Evolutionary conservation across 2,329 filamentous ascomycete species (phyloP), one percentile per base, ranked within the genome.

Genomic region (Nothophoma quercina): DNA sequence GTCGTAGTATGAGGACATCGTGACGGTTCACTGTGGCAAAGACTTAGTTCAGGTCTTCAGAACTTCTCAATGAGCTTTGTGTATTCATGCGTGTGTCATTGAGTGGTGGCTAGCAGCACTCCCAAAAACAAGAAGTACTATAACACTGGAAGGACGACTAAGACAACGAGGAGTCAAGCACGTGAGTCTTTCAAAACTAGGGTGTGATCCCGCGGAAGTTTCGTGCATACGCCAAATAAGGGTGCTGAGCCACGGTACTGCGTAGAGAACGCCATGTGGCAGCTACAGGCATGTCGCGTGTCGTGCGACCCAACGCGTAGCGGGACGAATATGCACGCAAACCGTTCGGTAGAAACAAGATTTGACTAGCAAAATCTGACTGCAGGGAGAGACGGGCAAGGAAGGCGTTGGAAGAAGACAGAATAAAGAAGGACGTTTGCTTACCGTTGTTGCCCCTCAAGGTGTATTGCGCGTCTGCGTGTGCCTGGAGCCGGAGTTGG

Each of bases 1-100:
- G 72, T 92, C 88, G 80, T 95, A 96, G 80, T 96, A 96, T 29
- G 88, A 90, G 33, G 63, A 64, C 77, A 79, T 80, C 13, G 13
- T 58, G 38, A 23, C 19, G 26, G 19, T 15, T 16, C 51, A 18
- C 40, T 44, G 25, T 13, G n/a, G n/a, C n/a, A n/a, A n/a, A n/a
- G n/a, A n/a, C n/a, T n/a, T n/a, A n/a, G n/a, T n/a, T n/a, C n/a
- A n/a, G n/a, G n/a, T n/a, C n/a, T n/a, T n/a, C n/a, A n/a, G n/a
- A n/a, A n/a, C n/a, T n/a, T n/a, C n/a, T n/a, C n/a, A n/a, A n/a
- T n/a, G n/a, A n/a, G n/a, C n/a, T n/a, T n/a, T n/a, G n/a, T n/a
- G n/a, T n/a, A n/a, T n/a, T n/a, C n/a, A n/a, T n/a, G n/a, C n/a
- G n/a, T n/a, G n/a, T n/a, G n/a, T n/a, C n/a, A n/a, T n/a, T n/a